phyloP scores from a whole-genome alignment of 225 moss, liverwort and hornwort species.

The Rhytidiadelphus loreus region DNA sequence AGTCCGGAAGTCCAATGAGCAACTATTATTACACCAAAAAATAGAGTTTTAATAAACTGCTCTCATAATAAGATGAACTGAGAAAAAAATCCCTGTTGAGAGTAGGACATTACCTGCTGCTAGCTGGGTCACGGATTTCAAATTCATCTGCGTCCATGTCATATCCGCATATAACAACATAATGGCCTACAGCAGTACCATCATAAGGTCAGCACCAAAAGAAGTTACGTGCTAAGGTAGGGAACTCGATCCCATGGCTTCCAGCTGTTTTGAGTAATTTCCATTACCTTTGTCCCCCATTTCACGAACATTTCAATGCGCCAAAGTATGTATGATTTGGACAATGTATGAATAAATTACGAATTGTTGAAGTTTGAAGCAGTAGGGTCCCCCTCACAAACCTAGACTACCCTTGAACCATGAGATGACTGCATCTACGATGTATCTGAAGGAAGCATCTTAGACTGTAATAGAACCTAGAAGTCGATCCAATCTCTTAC shows the following conservation, averaged over 20 bases:
- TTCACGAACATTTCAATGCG: neutral
- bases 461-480: neutral
- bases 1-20: neutral
- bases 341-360: neutral
- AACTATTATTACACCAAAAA: neutral
- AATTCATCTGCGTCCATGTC: conserved; percentile 93
- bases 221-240: neutral
- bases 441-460: neutral
- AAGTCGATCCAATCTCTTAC: neutral
- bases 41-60: neutral
- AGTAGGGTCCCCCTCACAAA: neutral
- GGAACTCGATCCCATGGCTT: neutral
- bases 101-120: conserved; percentile 40
- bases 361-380: neutral
- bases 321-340: neutral
- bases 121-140: conserved; percentile 96
- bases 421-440: neutral
- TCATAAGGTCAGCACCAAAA: neutral
- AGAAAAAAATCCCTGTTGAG: neutral
- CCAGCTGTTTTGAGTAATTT: neutral
- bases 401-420: neutral
- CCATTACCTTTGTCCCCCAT: neutral
- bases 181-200: conserved; percentile 58
- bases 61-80: neutral
- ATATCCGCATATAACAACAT: conserved; percentile 96